phyloP scores from a whole-genome alignment of 2,329 filamentous ascomycete species.

The Aspergillus pseudoterreus region DNA sequence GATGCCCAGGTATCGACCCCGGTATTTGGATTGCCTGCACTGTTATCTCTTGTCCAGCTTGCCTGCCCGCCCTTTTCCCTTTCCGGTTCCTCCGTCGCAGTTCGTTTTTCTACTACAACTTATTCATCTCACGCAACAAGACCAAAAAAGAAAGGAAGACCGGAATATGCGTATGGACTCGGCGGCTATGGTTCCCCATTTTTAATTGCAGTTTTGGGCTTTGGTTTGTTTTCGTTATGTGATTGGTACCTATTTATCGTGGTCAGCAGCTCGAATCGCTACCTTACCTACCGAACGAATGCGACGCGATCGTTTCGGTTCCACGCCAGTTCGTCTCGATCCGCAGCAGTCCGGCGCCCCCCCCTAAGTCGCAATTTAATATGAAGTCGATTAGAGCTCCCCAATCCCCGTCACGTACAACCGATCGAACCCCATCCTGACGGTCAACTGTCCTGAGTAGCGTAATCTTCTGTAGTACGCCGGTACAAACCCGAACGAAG shows the following conservation, averaged over 20 bases:
- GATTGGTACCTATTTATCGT: conserved; percentile 23
- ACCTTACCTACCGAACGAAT: conserved; percentile 18
- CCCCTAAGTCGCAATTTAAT: conserved; percentile 22
- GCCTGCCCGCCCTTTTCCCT: neutral
- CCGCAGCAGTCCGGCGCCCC: conserved; percentile 19
- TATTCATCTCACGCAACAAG: neutral
- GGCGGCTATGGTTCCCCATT: conserved; percentile 1
- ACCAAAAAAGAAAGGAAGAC: conserved; percentile 12
- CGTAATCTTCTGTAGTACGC: too few relatives aligned
- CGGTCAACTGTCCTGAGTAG: too few relatives aligned
- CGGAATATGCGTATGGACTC: neutral
- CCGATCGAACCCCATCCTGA: neutral
- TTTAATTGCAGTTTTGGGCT: conserved; percentile 2
- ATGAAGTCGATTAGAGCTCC: conserved; percentile 17
- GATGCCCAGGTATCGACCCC: neutral
- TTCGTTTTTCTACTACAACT: conserved; percentile 4
- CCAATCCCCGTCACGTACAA: conserved; percentile 14
- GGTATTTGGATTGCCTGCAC: neutral
- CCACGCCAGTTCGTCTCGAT: conserved; percentile 20
- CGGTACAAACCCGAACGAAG: neutral
- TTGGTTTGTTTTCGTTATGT: conserved; percentile 9
- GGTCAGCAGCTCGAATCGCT: conserved; percentile 25
- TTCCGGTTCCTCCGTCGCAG: conserved; percentile 6
- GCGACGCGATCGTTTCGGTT: conserved; percentile 21
- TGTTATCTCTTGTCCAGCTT: neutral